Evolutionary conservation across 2,329 filamentous ascomycete species (phyloP).

Genomic region (Teratosphaeria viscida): DNA sequence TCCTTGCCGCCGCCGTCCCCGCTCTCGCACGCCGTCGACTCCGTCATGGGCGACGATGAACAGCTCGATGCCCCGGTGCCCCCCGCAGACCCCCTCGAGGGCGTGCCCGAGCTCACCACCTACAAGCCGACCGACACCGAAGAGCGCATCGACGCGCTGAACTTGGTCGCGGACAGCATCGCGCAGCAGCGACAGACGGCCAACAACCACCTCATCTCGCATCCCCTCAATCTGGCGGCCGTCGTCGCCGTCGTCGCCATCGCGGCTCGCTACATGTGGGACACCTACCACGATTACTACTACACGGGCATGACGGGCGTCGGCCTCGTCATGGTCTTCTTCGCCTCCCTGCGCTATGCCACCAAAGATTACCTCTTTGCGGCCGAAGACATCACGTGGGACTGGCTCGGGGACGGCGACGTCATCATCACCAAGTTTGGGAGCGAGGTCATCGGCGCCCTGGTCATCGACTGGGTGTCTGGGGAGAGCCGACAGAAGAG

Average conservation of each 20-base stretch:
- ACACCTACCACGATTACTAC: conserved; percentile 39
- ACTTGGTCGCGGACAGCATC: conserved; percentile 68
- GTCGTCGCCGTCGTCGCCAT: conserved; percentile 30
- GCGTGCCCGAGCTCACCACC: conserved; percentile 55
- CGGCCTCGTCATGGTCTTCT: conserved; percentile 52
- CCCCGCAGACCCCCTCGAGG: conserved; percentile 34
- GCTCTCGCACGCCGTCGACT: conserved; percentile 26
- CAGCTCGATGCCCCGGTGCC: conserved; percentile 10
- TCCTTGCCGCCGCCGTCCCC: conserved; percentile 43
- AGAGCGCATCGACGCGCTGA: conserved; percentile 58
- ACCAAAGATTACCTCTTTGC: conserved; percentile 52
- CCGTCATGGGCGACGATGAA: conserved; percentile 21
- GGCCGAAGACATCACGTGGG: conserved; percentile 52
- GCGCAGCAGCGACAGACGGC: conserved; percentile 69
- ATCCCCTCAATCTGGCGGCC: conserved; percentile 40
- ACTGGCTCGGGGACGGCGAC: conserved; percentile 46
- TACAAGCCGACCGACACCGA: conserved; percentile 39
- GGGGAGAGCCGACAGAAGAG: conserved; percentile 31
- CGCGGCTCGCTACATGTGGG: conserved; percentile 31
- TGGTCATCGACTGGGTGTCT: conserved; percentile 57
- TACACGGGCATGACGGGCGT: conserved; percentile 48
- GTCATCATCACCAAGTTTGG: conserved; percentile 57
- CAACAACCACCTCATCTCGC: conserved; percentile 51
- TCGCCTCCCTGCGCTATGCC: conserved; percentile 51
- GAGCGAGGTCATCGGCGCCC: conserved; percentile 56